These are phyloP conservation scores for Glarea lozoyensis DNA, from an alignment of 495 filamentous ascomycete species.

Conservation along the genomic window DNA sequence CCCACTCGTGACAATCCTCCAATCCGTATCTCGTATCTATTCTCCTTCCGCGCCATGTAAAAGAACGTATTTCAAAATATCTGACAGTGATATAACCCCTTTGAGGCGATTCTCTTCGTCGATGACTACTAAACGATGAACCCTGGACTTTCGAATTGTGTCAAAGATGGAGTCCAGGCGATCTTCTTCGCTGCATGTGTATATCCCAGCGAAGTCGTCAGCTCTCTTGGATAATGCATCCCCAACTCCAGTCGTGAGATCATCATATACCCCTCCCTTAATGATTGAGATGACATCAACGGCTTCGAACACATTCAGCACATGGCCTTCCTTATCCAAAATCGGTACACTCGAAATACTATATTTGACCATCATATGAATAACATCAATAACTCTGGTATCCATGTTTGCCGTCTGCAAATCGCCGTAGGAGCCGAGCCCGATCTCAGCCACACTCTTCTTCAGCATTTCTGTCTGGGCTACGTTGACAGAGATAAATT, in stretches of 20 bases:
- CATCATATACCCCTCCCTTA: conserved; percentile 87
- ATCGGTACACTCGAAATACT: conserved; percentile 96
- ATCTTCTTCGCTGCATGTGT: conserved; percentile 88
- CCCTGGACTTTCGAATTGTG: conserved; percentile 87
- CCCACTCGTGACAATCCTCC: conserved; percentile 10
- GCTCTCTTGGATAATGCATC: conserved; percentile 83
- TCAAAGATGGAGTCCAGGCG: conserved; percentile 93
- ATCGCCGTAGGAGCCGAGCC: conserved; percentile 74
- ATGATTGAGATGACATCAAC: conserved; percentile 96
- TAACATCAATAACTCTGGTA: conserved; percentile 90
- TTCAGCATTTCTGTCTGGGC: conserved; percentile 80
- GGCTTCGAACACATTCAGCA: conserved; percentile 96
- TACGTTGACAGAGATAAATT: conserved; percentile 98
- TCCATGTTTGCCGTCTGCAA: conserved; percentile 82
- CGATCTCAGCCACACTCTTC: conserved; percentile 78
- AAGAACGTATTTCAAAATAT: conserved; percentile 92
- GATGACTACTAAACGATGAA: conserved; percentile 87
- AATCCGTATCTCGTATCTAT: conserved; percentile 13
- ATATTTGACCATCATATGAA: conserved; percentile 83
- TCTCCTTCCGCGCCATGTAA: conserved; percentile 72
- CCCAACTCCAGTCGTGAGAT: conserved; percentile 76
- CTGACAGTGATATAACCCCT: conserved; percentile 87
- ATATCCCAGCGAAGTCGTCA: conserved; percentile 91
- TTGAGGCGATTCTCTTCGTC: conserved; percentile 78
- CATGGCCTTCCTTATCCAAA: conserved; percentile 66